A percentile compares a stretch with the other conserved stretches of the same genome.
These are phyloP conservation scores for Artomyces pyxidatus DNA, from an alignment of 768 basidiomycete genomes.

Conservation along the genomic window DNA sequence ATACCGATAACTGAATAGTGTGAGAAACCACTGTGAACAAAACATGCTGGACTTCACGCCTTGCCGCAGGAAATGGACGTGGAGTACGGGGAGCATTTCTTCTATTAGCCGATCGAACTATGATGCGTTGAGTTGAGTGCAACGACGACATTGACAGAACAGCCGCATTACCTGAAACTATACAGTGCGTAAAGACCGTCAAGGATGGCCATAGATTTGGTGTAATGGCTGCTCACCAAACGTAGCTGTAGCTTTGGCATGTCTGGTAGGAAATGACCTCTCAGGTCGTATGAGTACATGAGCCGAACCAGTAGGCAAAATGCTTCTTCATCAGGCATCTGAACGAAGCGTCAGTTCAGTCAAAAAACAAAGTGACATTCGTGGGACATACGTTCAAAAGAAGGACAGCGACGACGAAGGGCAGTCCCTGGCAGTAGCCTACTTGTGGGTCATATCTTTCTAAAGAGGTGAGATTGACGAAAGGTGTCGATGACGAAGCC, in stretches of 20 bases:
- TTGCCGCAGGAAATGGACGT: constrained; percentile 88
- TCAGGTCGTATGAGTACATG: constrained; percentile 94
- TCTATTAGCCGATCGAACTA: constrained; percentile 94
- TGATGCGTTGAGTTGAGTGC: constrained; percentile 5
- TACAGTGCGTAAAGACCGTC: background rate
- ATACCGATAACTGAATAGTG: constrained; percentile 91
- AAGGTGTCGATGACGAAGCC: background rate
- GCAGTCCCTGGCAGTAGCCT: constrained; percentile 95
- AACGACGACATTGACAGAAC: too few species aligned
- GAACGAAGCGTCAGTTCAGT: background rate
- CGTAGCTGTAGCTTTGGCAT: constrained; percentile 97
- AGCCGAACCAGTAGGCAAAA: constrained; percentile 91
- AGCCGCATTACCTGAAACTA: constrained; percentile 74
- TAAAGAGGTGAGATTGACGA: constrained; percentile 8
- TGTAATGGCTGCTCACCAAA: constrained; percentile 38
- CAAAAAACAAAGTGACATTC: background rate
- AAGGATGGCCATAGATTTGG: background rate
- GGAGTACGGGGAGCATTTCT: constrained; percentile 85
- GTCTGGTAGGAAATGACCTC: constrained; percentile 96
- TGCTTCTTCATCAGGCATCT: constrained; percentile 99
- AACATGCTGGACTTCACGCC: constrained; percentile 98
- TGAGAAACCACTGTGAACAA: constrained; percentile 98
- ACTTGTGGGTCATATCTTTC: constrained; percentile 82
- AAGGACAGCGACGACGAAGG: constrained; percentile 92
- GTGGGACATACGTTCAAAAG: constrained; percentile 64